Evolutionary conservation across 1,284 basidiomycete species (phyloP), one percentile per base, ranked within the genome.

Genomic region (Sporisorium exsertum): DNA sequence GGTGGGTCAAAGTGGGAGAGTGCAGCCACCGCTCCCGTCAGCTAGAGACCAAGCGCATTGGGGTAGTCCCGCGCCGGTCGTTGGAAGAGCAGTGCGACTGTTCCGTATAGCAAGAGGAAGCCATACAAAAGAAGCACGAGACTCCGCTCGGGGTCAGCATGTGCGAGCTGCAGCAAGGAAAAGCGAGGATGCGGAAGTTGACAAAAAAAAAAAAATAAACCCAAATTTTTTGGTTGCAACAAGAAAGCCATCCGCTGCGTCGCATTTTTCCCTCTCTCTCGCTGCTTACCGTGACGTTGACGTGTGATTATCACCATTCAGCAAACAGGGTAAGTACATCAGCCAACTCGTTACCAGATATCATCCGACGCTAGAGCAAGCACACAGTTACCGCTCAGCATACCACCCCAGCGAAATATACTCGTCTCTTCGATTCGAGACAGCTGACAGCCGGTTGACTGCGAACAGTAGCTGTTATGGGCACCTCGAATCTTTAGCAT

Each of bases 111-210:
- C 18, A 43, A 43, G 10, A n/a, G n/a, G 20, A 3, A 40, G 18
- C 16, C 3, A 29, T 15, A 26, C 22, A 47, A 7, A 18, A 47
- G 18, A 20, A 50, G 20, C 20, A 26, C 7, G 29, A 50, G 27
- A 50, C 49, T 50, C 49, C 49, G 49, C 49, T 50, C 49, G 49
- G 49, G 29, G 27, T 50, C 49, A 20, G 32, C 27, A 50, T 50
- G 49, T 32, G 29, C 7, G 29, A 29, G 7, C 9, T 49, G 47
- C 47, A 47, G 26, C 46, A 29, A 49, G 7, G 5, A n/a, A 29
- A n/a, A 8, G 18, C 40, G 37, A 15, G 9, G n/a, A 43, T 43
- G 40, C n/a, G 40, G 40, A 20, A n/a, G 9, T 43, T 43, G 40
- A 43, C 3, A 40, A n/a, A 5, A 40, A 40, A 40, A 18, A 40